Evolutionary conservation across 345 rosid species (phyloP), one percentile per base, ranked within the genome.

Genomic region (Citrus maxima): DNA sequence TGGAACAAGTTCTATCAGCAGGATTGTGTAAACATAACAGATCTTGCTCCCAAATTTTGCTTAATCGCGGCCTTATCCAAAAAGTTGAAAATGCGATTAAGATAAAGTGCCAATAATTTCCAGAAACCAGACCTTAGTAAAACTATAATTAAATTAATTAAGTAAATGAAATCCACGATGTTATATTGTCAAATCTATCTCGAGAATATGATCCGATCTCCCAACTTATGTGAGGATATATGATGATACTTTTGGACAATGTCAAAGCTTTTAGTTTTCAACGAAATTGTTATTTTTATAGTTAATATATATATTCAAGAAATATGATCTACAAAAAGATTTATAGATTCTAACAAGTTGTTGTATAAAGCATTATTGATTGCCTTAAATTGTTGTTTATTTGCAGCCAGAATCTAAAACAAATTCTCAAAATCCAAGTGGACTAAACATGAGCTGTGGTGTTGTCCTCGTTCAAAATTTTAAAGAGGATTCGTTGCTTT

Each of bases 151-250:
- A 46, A 46, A 13, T 46, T 46, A 46, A 46, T 46, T 13, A 46
- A 13, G 18, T 13, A 46, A 1, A 4, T 0, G 51, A 46, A 46
- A 46, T 46, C 51, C 5, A 46, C 51, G 18, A 46, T 46, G 51
- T 13, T 46, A 65, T 65, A 65, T 67, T 42, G 21, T 68, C 56
- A 35, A 67, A 68, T 40, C 32, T 24, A 37, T 40, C 56, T 68
- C 18, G 27, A 14, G 72, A 69, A 46, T 13, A 46, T 46, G 51
- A 46, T 69, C 46, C 19, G 74, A 71, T 71, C 74, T 70, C 73
- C 73, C 37, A 70, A 49, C 34, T 49, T 49, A 68, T 46, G 59
- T 18, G 74, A 12, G 54, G 14, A 35, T 34, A 35, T 34, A 28
- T 30, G 35, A 19, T 19, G 32, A 13, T 69, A 24, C 22, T 71